Evolutionary conservation across 2,329 filamentous ascomycete genomes (phyloP), one percentile per base, ranked within the genome.

Genomic region (Fusarium sambucinum): DNA sequence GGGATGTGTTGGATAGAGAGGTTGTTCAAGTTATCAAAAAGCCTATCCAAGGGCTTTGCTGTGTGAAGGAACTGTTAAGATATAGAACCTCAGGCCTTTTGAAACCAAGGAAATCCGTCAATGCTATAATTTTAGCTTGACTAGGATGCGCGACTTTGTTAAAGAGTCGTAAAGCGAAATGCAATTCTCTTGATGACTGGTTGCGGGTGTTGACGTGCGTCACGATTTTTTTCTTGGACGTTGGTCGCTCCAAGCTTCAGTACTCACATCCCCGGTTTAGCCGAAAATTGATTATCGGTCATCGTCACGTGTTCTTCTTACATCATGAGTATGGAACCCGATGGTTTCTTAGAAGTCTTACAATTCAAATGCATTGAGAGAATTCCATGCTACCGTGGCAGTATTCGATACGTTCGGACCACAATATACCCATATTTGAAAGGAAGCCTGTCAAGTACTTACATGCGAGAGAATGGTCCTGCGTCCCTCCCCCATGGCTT

Each of bases 151-250:
- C 21, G 16, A 46, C 23, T 53, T 63, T 38, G 52, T 30, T 14
- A 45, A 54, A 59, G 60, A 48, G 30, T 64, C 30, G 42, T 48
- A 55, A 71, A 58, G 47, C 41, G n/a, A 53, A 51, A 19, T 55
- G 58, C 54, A 56, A 64, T 71, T 66, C 64, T 70, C 21, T 55
- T 48, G 55, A 59, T 64, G 55, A 50, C 40, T 59, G 35, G 25
- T 60, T 66, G 69, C 54, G 68, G 48, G 51, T 64, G 57, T 63
- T 71, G 69, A 57, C 57, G 70, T 74, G 64, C 72, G 62, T 74
- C 66, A 73, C 71, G 68, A 73, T 68, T 57, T 67, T 62, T 71
- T 74, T 74, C 74, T 74, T 74, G 71, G 68, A 64, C 46, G 48
- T 51, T 58, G 50, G 48, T 38, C 17, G 40, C 32, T 11, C 33